A percentile compares a stretch with the other conserved stretches of the same genome.
These are phyloP conservation scores for Trichoderma arundinaceum DNA, from an alignment of 2,329 filamentous ascomycete species.

Conservation along the genomic window DNA sequence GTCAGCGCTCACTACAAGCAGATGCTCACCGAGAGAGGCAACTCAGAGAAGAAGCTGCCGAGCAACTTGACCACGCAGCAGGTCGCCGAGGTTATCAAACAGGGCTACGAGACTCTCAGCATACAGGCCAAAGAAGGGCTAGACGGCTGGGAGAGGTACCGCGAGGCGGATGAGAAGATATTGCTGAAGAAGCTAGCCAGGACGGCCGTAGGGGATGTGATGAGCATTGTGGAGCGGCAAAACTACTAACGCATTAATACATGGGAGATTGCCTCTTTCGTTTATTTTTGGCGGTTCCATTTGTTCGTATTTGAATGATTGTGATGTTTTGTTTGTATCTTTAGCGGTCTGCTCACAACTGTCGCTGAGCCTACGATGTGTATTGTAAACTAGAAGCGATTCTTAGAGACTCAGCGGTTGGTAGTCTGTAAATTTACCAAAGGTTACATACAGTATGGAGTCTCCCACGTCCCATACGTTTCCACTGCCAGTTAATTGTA, in stretches of 20 bases:
- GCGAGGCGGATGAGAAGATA: conserved; percentile 84
- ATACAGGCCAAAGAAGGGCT: conserved; percentile 88
- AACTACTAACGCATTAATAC: conserved; percentile 23
- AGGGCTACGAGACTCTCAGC: conserved; percentile 92
- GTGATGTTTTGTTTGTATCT: not conserved
- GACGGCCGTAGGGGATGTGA: conserved; percentile 70
- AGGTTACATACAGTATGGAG: too few relatives aligned
- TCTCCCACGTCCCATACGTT: too few relatives aligned
- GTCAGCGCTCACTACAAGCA: conserved; percentile 87
- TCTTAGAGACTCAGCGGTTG: too few relatives aligned
- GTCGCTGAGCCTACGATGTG: not conserved
- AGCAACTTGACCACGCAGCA: conserved; percentile 80
- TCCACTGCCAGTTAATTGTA: too few relatives aligned
- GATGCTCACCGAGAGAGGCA: conserved; percentile 67
- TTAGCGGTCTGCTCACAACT: too few relatives aligned
- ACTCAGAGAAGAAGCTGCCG: conserved; percentile 50
- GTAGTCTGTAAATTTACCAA: too few relatives aligned
- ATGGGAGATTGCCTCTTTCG: not conserved
- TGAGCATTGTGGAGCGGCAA: conserved; percentile 54
- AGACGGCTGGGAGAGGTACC: conserved; percentile 83
- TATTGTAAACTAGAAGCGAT: not conserved
- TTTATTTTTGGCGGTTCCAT: not conserved
- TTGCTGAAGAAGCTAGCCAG: conserved; percentile 87
- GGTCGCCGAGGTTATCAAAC: conserved; percentile 90
- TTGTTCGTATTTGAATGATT: not conserved